A percentile compares a stretch with the other conserved stretches of the same genome.
Conservation (phyloP, 768 basidiomycete genomes). For the Chiua virens region DNA sequence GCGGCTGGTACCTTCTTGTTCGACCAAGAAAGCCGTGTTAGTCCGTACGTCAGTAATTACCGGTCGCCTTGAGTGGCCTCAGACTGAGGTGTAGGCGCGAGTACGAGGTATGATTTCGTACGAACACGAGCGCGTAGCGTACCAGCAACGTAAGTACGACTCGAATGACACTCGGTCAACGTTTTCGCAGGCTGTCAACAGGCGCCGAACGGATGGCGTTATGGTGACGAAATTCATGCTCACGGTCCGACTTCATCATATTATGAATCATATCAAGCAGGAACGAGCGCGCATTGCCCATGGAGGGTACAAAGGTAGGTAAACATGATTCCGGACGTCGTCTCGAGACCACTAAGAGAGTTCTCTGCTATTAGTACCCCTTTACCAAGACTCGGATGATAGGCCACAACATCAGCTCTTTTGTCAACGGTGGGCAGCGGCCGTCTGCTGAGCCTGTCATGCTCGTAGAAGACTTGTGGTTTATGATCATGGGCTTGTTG, state of each 20-base stretch:
- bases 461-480: conserved; percentile 30
- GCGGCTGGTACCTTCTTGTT: conserved; percentile 22
- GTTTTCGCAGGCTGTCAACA: conserved; percentile 9
- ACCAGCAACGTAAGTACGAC: too few species aligned
- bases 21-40: conserved; percentile 10
- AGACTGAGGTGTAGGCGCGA: too few species aligned
- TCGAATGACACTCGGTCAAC: not conserved
- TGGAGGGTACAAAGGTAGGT: conserved; percentile 4
- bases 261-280: not conserved
- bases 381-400: conserved; percentile 2
- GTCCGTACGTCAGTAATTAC: not conserved
- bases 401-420: not conserved
- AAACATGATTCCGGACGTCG: conserved; percentile 7
- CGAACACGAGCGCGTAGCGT: too few species aligned
- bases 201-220: conserved; percentile 20
- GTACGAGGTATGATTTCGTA: too few species aligned
- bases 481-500: conserved; percentile 29
- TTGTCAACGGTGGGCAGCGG: not conserved
- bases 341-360: too few species aligned
- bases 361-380: not conserved
- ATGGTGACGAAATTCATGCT: conserved; percentile 12
- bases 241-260: conserved; percentile 1
- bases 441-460: not conserved
- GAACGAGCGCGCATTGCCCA: not conserved
- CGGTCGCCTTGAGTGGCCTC: too few species aligned